Base-by-base conservation (phyloP, 73 alveolate species). In the Paramecium sexaurelia region DNA sequence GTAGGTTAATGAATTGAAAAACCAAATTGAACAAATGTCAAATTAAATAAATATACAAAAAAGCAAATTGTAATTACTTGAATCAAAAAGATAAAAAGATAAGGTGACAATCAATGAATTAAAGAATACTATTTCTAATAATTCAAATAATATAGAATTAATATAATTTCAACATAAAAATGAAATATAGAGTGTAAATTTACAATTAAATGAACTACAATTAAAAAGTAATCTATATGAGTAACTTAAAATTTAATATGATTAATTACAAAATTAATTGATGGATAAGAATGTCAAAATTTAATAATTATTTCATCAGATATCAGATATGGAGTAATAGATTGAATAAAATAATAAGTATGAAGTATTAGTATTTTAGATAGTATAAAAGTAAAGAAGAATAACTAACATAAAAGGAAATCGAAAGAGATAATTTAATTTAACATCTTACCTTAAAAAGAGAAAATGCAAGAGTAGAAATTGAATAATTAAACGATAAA, bases 381-480 rank as follows among this genome's bases (percentile, higher is more conserved):
- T 22, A 29, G 37, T 35, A 15, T n/a, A 7, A 71, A 35, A 71
- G 20, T 35, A 35, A 7, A 71, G 86, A 71, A 32, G 86, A 71
- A 33, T 8, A 11, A 32, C 17, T 11, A 5, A 7, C 5, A 5
- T 27, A 33, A 15, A 71, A 71, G 86, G 57, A 35, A 35, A 10
- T 15, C 3, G 90, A 78, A 2, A 40, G 35, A 45, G 90, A 78
- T 13, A 78, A 78, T 5, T 24, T 78, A 43, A 78, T 78, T 24
- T 29, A 39, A 7, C 90, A 78, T 78, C 90, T 78, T 11, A 40
- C 43, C 1, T 19, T 41, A n/a, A 78, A 78, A 19, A 78, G 90
- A 33, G 90, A 78, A 27, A 78, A 78, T 78, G 90, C 90, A 8
- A 78, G 32, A 41, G 43, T 41, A 33, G 90, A 78, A 78, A 78